phyloP scores from a whole-genome alignment of 2,329 filamentous ascomycete genomes.

The Zalaria sp. region DNA sequence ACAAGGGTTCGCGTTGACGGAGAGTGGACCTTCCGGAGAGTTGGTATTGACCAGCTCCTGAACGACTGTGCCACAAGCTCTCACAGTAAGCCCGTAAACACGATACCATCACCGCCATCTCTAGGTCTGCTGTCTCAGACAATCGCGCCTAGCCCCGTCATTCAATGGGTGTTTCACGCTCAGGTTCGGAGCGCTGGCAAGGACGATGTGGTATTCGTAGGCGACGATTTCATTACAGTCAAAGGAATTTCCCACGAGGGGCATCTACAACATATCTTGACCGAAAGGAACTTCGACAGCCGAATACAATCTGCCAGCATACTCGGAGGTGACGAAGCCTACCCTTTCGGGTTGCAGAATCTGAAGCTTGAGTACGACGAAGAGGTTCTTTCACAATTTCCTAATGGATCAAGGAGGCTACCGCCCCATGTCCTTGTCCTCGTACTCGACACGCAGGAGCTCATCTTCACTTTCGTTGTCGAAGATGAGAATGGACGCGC shows the following conservation, averaged over 20 bases:
- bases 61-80: not conserved
- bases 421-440: constrained; percentile 75
- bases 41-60: not conserved
- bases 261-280: constrained; percentile 60
- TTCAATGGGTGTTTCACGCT: constrained; percentile 67
- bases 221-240: constrained; percentile 69
- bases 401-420: constrained; percentile 16
- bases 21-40: not conserved
- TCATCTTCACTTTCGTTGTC: constrained; percentile 62
- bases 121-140: constrained; percentile 70
- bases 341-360: constrained; percentile 22
- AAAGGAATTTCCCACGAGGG: constrained; percentile 49
- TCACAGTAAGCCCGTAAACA: not conserved
- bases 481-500: constrained; percentile 28
- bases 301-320: constrained; percentile 68
- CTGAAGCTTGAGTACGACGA: constrained; percentile 13
- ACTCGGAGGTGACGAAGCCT: constrained; percentile 40
- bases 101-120: not conserved
- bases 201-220: constrained; percentile 79
- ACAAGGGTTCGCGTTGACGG: not conserved
- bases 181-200: constrained; percentile 53
- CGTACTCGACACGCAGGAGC: constrained; percentile 56
- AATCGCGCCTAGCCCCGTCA: constrained; percentile 58
- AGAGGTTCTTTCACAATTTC: constrained; percentile 4
- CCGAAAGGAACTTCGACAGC: constrained; percentile 64